These are phyloP conservation scores for Ustanciosporium gigantosporum DNA, from an alignment of 1,284 basidiomycete species.

Conservation along the genomic window DNA sequence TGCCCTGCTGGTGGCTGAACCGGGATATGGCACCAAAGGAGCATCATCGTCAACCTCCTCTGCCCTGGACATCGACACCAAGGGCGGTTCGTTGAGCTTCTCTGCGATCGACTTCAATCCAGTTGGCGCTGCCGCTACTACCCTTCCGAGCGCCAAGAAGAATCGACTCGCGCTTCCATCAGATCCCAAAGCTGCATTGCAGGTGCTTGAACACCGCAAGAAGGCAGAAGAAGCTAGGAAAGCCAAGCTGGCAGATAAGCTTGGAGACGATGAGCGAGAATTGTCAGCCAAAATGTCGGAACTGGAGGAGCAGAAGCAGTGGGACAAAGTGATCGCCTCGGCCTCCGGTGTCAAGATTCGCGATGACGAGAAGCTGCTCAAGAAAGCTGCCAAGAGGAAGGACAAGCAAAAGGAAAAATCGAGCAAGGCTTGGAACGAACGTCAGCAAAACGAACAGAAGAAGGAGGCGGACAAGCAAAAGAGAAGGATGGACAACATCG, in stretches of 20 bases:
- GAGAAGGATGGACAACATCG: constrained; percentile 55
- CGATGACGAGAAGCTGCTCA: constrained; percentile 55
- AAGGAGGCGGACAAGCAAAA: constrained; percentile 51
- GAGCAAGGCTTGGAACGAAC: constrained; percentile 52
- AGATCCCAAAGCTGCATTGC: constrained; percentile 56
- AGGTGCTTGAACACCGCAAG: constrained; percentile 53
- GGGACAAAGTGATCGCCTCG: constrained; percentile 53
- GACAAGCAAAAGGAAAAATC: constrained; percentile 57
- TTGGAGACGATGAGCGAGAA: constrained; percentile 32
- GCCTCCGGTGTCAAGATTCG: constrained; percentile 57
- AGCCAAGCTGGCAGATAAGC: constrained; percentile 34
- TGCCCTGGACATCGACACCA: constrained; percentile 17
- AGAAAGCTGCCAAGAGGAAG: constrained; percentile 53
- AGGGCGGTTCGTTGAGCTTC: constrained; percentile 37
- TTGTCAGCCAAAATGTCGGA: constrained; percentile 35
- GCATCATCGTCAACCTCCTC: constrained; percentile 5
- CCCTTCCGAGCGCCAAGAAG: constrained; percentile 37
- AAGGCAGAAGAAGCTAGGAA: constrained; percentile 34
- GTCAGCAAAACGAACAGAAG: constrained; percentile 39
- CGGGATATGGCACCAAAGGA: constrained; percentile 25
- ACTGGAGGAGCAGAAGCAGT: constrained; percentile 45
- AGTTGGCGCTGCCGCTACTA: constrained; percentile 18
- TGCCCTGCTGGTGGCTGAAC: constrained; percentile 40
- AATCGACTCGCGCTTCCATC: constrained; percentile 49
- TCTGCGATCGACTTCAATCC: constrained; percentile 41